Evolutionary conservation across 2,329 filamentous ascomycete genomes (phyloP), one percentile per base, ranked within the genome.

Genomic region (Colletotrichum sp.): DNA sequence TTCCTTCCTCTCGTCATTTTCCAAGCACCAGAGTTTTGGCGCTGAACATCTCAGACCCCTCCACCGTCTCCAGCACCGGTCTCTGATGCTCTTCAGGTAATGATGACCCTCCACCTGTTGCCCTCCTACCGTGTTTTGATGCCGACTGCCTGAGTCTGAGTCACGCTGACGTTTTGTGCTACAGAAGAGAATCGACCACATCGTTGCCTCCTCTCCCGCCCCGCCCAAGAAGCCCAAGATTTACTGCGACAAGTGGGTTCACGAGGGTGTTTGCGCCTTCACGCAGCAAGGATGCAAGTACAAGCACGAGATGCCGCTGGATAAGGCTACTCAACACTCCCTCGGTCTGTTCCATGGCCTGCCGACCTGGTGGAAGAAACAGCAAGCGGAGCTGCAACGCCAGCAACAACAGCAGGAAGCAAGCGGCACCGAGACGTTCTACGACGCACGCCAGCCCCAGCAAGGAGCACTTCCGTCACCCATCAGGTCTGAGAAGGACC

Each of bases 171-270:
- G 32, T 26, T 13, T 21, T 8, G 28, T 34, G 52, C n/a, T 52
- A 52, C 43, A 85, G 84, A 81, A 80, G 16, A 82, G 80, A 9
- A 85, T 85, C 67, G 84, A 78, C 30, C 72, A 75, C 48, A 78
- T 77, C 32, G 55, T 77, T 5, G 77, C 76, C 21, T 78, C 78
- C 6, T 79, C 78, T 7, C 84, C 85, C 21, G 83, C 87, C 13
- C 81, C 80, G 7, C 83, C 84, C 8, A 91, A 90, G 80, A 82
- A 82, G 28, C 82, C 83, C 73, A 98, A 98, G 82, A 87, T 94
- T 28, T 98, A 94, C 83, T 98, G 96, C 84, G 95, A 95, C 74
- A 95, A 96, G 83, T 98, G 96, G 96, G 93, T 98, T 70, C 93
- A 95, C 79, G 93, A 94, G 74, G 96, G 95, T 24, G 92, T 94